Conservation (phyloP, 176 grass and related monocot genomes). For the Rhynchospora pubera region DNA sequence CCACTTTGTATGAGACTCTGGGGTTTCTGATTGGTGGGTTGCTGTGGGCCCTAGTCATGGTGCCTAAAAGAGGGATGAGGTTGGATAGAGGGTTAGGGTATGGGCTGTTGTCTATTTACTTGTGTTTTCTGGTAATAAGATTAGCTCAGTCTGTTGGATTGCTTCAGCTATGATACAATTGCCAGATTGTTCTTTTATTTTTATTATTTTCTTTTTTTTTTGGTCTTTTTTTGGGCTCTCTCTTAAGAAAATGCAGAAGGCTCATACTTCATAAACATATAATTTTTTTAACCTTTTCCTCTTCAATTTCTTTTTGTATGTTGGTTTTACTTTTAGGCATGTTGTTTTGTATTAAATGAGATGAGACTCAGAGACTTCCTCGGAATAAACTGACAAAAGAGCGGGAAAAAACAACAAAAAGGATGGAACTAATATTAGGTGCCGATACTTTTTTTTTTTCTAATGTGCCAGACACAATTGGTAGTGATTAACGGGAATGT, state of each 20-base stretch:
- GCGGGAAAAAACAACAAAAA: neutral
- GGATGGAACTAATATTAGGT: neutral
- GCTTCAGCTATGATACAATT: neutral
- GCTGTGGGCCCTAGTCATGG: constrained; percentile 36
- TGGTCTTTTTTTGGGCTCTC: neutral
- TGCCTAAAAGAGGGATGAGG: constrained; percentile 46
- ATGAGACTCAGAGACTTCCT: no score
- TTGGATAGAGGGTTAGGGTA: constrained; percentile 36
- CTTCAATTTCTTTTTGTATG: neutral
- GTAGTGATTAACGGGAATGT: no score
- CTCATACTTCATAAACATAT: neutral
- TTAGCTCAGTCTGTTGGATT: constrained; percentile 28
- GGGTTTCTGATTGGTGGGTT: constrained; percentile 29
- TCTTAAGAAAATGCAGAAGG: constrained; percentile 3
- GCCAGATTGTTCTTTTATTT: neutral
- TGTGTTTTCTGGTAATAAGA: constrained; percentile 37
- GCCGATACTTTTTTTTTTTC: neutral
- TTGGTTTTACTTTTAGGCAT: neutral
- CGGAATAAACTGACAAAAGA: neutral
- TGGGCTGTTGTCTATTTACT: constrained; percentile 49
- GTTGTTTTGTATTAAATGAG: neutral
- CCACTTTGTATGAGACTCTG: constrained; percentile 28
- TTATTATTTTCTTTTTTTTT: neutral
- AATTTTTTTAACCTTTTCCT: neutral
- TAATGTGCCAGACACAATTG: neutral